Base-by-base conservation (phyloP, 768 basidiomycete species). In the Boletus reticulatus region DNA sequence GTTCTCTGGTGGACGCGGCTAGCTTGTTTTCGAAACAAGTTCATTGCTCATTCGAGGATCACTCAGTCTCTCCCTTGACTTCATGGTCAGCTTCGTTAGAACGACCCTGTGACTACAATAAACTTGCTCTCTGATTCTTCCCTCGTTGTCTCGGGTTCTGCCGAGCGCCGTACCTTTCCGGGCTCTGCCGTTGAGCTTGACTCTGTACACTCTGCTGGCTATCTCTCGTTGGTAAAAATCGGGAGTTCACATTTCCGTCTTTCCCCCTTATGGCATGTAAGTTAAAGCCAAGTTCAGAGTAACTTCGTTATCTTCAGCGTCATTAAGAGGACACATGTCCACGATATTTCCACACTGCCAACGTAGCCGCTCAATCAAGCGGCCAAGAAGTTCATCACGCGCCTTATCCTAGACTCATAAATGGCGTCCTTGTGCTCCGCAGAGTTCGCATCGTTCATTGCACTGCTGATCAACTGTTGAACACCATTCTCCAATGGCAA, bases 241-340 rank as follows among this genome's bases (percentile, higher is more conserved):
- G 22, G 22, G 22, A 22, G 22, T 22, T 22, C 22, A 2, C 22
- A 3, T 22, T 22, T 22, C 22, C 22, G 22, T 22, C 22, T 22
- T 22, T 22, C 2, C 22, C 22, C 22, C 45, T 20, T 24, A 11
- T 41, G 32, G 48, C 9, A 27, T 12, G 14, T 20, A 14, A 22
- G 7, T 27, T 43, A 48, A 6, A 22, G 53, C 37, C n/a, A 48
- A 11, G 48, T 55, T 49, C 34, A 22, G 4, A 12, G 53, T 50
- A 37, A 37, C 29, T 38, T 34, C 8, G 58, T 50, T 65, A 65
- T 65, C 64, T 54, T 46, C 50, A 45, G 61, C 60, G 54, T 52
- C 60, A 47, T 53, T 44, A 29, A 36, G 12, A 34, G 27, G 16
- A 34, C 61, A 62, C 55, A 49, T 53, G 50, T 11, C 27, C 37